Conservation (phyloP, 768 basidiomycete species). For the Kwoniella bestiolae region DNA sequence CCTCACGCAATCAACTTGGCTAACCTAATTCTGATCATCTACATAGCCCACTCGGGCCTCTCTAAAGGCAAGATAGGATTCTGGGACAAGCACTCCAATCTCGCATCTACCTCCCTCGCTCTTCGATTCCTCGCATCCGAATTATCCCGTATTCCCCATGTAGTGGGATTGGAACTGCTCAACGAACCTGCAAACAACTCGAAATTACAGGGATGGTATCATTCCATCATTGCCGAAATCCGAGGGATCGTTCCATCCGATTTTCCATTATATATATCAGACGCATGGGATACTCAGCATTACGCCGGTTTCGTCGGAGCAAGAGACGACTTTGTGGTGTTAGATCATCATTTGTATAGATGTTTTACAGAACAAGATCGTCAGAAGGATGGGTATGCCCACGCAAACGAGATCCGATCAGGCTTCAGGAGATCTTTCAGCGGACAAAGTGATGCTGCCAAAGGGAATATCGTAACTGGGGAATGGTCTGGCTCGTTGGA, state of each 20-base stretch:
- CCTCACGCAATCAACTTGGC: slow-evolving; percentile 6
- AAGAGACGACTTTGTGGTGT: slow-evolving; percentile 65
- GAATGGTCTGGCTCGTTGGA: slow-evolving; percentile 82
- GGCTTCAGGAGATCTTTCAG: slow-evolving; percentile 57
- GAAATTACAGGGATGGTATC: slow-evolving; percentile 69
- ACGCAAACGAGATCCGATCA: slow-evolving; percentile 63
- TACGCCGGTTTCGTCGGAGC: slow-evolving; percentile 67
- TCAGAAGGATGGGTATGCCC: slow-evolving; percentile 63
- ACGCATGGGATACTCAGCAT: slow-evolving; percentile 73
- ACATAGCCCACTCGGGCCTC: slow-evolving; percentile 60
- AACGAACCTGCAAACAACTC: slow-evolving; percentile 66
- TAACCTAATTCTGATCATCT: background rate
- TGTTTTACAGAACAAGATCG: slow-evolving; percentile 72
- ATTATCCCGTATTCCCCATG: slow-evolving; percentile 60
- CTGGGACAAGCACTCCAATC: slow-evolving; percentile 49
- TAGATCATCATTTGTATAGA: slow-evolving; percentile 84
- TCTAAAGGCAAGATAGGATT: slow-evolving; percentile 59
- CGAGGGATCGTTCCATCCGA: slow-evolving; percentile 62
- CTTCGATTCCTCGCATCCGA: slow-evolving; percentile 55
- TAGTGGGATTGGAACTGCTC: slow-evolving; percentile 65
- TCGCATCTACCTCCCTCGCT: slow-evolving; percentile 51
- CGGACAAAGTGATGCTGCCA: slow-evolving; percentile 58
- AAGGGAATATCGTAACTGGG: slow-evolving; percentile 69
- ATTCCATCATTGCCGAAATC: slow-evolving; percentile 63
- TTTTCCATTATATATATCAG: slow-evolving; percentile 73